These are phyloP conservation scores for Vicia sativa DNA, from an alignment of 306 rosid genomes.

Conservation along the genomic window DNA sequence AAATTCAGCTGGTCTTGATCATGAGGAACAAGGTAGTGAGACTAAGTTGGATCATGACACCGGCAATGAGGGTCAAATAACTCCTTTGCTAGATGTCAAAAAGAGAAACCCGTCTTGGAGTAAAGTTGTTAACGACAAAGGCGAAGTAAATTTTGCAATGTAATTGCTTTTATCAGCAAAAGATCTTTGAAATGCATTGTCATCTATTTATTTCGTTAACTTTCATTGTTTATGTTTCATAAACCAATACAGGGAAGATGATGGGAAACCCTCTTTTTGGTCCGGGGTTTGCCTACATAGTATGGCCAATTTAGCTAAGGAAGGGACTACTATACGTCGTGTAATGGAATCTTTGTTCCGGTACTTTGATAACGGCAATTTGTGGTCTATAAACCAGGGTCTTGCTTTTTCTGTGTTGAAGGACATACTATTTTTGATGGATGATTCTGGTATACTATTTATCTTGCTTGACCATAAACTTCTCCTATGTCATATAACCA, in stretches of 20 bases:
- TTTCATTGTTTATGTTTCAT: slow-evolving; percentile 35
- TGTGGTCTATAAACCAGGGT: slow-evolving; percentile 74
- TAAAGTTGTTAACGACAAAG: slow-evolving; percentile 57
- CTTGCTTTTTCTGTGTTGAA: slow-evolving; percentile 75
- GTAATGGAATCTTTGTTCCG: slow-evolving; percentile 88
- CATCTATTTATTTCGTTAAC: slow-evolving; percentile 33
- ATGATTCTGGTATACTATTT: slow-evolving; percentile 62
- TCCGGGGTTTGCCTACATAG: slow-evolving; percentile 85
- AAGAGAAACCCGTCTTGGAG: slow-evolving; percentile 68
- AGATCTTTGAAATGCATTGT: slow-evolving; percentile 25
- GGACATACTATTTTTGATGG: slow-evolving; percentile 82
- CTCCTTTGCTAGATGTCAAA: slow-evolving; percentile 55
- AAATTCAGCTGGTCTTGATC: slow-evolving; percentile 35
- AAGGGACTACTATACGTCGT: slow-evolving; percentile 87
- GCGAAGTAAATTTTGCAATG: slow-evolving; percentile 63
- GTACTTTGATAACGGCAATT: slow-evolving; percentile 69
- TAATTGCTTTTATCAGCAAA: slow-evolving; percentile 48
- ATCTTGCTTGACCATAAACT: slow-evolving; percentile 27
- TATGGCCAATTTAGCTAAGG: slow-evolving; percentile 93
- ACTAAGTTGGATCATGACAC: slow-evolving; percentile 60
- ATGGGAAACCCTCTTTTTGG: slow-evolving; percentile 81
- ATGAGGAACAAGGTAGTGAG: slow-evolving; percentile 48
- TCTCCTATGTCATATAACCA: slow-evolving; percentile 28
- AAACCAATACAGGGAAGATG: slow-evolving; percentile 70
- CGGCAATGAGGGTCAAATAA: slow-evolving; percentile 48